Conservation (phyloP, 179 eudicot genomes). For the Camellia oleifera region DNA sequence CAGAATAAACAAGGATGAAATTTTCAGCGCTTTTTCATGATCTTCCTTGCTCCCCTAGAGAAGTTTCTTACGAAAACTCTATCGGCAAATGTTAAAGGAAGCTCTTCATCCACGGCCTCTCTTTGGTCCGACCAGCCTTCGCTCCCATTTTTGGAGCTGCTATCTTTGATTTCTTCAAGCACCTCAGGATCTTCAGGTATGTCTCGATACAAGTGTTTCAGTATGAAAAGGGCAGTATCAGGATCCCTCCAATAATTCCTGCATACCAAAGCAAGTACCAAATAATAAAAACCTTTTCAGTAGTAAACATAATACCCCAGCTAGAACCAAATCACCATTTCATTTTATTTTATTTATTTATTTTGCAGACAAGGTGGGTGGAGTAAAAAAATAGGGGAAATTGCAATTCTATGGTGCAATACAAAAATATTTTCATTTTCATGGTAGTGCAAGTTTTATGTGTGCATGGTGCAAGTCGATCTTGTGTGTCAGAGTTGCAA, state of each 20-base stretch:
- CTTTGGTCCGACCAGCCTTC: constrained; percentile 35
- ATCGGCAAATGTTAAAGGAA: constrained; percentile 72
- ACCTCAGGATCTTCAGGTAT: constrained; percentile 50
- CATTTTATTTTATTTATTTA: background rate
- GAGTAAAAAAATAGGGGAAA: too few species aligned
- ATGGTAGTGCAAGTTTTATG: too few species aligned
- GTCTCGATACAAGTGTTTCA: constrained; percentile 79
- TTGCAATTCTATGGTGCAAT: too few species aligned
- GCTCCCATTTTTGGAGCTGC: constrained; percentile 22
- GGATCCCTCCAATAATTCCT: constrained; percentile 95
- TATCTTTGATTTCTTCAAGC: constrained; percentile 15
- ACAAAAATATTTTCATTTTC: too few species aligned
- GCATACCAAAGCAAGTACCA: constrained; percentile 13
- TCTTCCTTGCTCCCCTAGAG: constrained; percentile 35
- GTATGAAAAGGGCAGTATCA: constrained; percentile 90
- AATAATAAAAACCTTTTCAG: background rate
- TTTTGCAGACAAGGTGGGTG: background rate
- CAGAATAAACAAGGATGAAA: background rate
- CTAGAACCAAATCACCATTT: background rate
- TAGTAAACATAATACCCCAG: background rate
- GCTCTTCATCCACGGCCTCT: constrained; percentile 52
- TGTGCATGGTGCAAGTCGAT: too few species aligned
- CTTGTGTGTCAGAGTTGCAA: too few species aligned
- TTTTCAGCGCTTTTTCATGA: constrained; percentile 11
- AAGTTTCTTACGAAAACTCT: constrained; percentile 32